Evolutionary conservation across 805 yeast species (phyloP).

Genomic region (Ascoidea tarda): DNA sequence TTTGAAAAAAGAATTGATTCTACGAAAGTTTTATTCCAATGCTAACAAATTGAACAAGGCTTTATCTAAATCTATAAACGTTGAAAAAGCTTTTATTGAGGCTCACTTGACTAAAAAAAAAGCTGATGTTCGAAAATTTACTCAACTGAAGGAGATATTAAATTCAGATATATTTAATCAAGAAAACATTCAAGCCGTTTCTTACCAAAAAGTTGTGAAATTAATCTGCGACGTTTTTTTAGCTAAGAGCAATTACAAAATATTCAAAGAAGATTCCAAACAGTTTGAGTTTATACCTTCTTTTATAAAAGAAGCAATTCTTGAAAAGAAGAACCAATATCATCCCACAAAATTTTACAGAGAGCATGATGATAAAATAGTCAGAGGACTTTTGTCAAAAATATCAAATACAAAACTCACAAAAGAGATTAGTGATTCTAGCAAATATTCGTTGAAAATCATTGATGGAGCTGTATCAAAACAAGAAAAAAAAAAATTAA

Average conservation of each 20-base stretch:
- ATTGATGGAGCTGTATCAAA: slow-evolving; percentile 31
- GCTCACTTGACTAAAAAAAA: too few relatives aligned
- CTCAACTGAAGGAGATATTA: not conserved
- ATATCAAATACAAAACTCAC: slow-evolving; percentile 29
- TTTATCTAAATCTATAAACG: slow-evolving; percentile 17
- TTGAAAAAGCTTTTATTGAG: not conserved
- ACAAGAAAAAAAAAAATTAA: slow-evolving; percentile 24
- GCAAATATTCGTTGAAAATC: slow-evolving; percentile 26
- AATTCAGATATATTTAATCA: slow-evolving; percentile 2
- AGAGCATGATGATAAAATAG: slow-evolving; percentile 14
- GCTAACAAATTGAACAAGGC: slow-evolving; percentile 25
- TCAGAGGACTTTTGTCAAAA: slow-evolving; percentile 32
- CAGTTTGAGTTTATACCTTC: slow-evolving; percentile 22
- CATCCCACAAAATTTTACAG: slow-evolving; percentile 36
- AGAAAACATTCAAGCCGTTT: slow-evolving; percentile 3
- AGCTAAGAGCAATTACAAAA: slow-evolving; percentile 15
- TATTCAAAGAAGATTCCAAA: slow-evolving; percentile 9
- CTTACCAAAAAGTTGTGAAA: slow-evolving; percentile 10
- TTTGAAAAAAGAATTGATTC: slow-evolving; percentile 30
- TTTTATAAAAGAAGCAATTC: slow-evolving; percentile 17
- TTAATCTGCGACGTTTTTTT: slow-evolving; percentile 15
- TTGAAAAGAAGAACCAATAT: slow-evolving; percentile 17
- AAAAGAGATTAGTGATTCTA: slow-evolving; percentile 16
- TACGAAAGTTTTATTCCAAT: slow-evolving; percentile 34
- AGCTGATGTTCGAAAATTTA: not conserved